Percentiles rank a stretch among this genome's conserved stretches.
phyloP scores from a whole-genome alignment of 176 grass and related monocot species.

The Cocos nucifera region DNA sequence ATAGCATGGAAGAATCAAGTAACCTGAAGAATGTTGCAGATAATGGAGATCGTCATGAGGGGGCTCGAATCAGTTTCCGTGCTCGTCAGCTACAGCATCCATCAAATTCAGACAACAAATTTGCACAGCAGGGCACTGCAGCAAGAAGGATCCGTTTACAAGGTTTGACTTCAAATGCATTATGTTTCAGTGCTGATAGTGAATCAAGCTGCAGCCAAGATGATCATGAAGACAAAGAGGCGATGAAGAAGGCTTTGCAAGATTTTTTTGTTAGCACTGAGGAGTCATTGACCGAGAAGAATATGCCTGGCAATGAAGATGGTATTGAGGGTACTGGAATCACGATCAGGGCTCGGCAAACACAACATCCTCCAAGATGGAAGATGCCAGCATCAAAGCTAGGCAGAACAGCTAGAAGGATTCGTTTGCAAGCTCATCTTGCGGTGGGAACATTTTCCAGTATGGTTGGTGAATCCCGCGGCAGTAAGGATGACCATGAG shows the following conservation, averaged over 20 bases:
- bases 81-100: slow-evolving; percentile 16
- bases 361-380: slow-evolving; percentile 5
- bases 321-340: slow-evolving; percentile 26
- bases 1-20: slow-evolving; percentile 41
- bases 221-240: slow-evolving; percentile 30
- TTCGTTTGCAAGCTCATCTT: slow-evolving; percentile 24
- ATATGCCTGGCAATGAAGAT: slow-evolving; percentile 13
- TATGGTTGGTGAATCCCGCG: slow-evolving; percentile 24
- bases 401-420: slow-evolving; percentile 19
- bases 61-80: slow-evolving; percentile 28
- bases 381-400: slow-evolving; percentile 20
- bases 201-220: neutral
- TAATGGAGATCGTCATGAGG: slow-evolving; percentile 21
- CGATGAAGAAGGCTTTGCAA: slow-evolving; percentile 13
- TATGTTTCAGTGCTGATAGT: neutral
- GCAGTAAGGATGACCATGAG: slow-evolving; percentile 6
- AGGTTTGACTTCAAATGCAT: neutral
- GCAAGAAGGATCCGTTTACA: slow-evolving; percentile 37
- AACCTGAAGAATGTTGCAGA: slow-evolving; percentile 18
- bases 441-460: slow-evolving; percentile 1
- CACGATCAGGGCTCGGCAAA: slow-evolving; percentile 2
- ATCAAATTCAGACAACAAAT: neutral
- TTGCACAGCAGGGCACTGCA: slow-evolving; percentile 39
- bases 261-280: slow-evolving; percentile 9
- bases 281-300: slow-evolving; percentile 24